These are phyloP conservation scores for Xylaria sp. DNA, from an alignment of 2,329 filamentous ascomycete genomes.

Conservation along the genomic window DNA sequence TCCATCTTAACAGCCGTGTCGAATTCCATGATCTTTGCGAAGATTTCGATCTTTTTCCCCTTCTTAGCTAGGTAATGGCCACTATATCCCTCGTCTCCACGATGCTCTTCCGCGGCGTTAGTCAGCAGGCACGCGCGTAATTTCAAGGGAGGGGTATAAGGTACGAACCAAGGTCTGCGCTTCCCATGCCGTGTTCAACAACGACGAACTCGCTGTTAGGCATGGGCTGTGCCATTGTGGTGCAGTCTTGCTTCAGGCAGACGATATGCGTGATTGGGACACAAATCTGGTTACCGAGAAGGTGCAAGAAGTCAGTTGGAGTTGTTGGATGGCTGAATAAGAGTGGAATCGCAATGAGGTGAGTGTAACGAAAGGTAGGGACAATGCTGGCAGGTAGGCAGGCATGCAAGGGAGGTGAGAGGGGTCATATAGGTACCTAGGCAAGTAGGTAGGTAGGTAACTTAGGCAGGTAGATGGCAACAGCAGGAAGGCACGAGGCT, in stretches of 20 bases:
- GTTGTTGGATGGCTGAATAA: too few species aligned
- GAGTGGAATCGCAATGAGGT: too few species aligned
- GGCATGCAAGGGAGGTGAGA: too few species aligned
- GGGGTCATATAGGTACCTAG: too few species aligned
- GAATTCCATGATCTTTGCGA: conserved; percentile 31
- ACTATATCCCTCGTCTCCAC: not conserved
- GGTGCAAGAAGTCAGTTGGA: too few species aligned
- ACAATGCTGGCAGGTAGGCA: not conserved
- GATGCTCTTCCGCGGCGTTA: not conserved
- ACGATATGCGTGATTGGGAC: too few species aligned
- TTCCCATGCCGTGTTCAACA: not conserved
- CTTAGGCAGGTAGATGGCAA: not conserved
- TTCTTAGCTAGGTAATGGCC: conserved; percentile 17
- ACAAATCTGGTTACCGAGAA: too few species aligned
- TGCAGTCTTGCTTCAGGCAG: too few species aligned
- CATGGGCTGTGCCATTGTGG: too few species aligned
- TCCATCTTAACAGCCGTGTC: conserved; percentile 38
- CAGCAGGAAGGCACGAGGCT: not conserved
- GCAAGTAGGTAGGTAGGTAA: not conserved
- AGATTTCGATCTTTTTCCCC: conserved; percentile 38
- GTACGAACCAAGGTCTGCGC: not conserved
- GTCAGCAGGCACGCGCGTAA: not conserved
- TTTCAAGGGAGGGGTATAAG: not conserved
- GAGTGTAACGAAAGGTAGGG: not conserved
- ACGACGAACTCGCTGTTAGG: too few species aligned